Evolutionary conservation across 2,329 filamentous ascomycete species (phyloP).

Genomic region (Pseudocercospora pini-densiflorae): DNA sequence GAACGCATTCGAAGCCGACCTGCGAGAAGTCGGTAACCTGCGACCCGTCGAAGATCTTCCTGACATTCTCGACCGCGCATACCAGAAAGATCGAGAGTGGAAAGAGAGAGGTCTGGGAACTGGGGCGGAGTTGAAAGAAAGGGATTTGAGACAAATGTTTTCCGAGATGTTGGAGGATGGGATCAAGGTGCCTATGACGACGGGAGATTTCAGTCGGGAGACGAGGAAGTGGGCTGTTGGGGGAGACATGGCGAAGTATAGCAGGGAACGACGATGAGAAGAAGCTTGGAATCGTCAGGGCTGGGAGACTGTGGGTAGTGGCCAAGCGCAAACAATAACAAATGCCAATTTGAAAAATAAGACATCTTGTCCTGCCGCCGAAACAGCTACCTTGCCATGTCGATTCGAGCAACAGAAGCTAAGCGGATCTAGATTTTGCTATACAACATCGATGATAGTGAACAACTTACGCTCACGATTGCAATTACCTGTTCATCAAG

Average conservation of each 20-base stretch:
- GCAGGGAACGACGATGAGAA: background rate
- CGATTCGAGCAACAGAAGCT: too few relatives aligned
- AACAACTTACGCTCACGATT: too few relatives aligned
- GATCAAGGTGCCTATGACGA: constrained; percentile 30
- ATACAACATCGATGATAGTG: too few relatives aligned
- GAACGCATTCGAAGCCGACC: constrained; percentile 13
- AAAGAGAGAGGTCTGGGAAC: constrained; percentile 20
- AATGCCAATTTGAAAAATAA: too few relatives aligned
- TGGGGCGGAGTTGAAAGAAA: background rate
- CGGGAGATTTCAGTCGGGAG: constrained; percentile 22
- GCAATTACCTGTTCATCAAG: too few relatives aligned
- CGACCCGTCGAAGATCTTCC: constrained; percentile 22
- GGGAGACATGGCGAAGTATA: background rate
- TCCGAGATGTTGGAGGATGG: constrained; percentile 30
- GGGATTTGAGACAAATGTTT: constrained; percentile 18
- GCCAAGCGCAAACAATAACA: too few relatives aligned
- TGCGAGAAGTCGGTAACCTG: constrained; percentile 13
- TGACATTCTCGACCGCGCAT: constrained; percentile 31
- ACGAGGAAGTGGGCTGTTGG: background rate
- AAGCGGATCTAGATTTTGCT: too few relatives aligned
- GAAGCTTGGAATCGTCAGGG: too few relatives aligned
- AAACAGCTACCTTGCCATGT: too few relatives aligned
- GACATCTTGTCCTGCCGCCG: too few relatives aligned
- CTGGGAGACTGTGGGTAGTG: too few relatives aligned
- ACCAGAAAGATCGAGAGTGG: constrained; percentile 31